Conservation (phyloP, 176 grass and related monocot species). For the Phoenix roebelenii region DNA sequence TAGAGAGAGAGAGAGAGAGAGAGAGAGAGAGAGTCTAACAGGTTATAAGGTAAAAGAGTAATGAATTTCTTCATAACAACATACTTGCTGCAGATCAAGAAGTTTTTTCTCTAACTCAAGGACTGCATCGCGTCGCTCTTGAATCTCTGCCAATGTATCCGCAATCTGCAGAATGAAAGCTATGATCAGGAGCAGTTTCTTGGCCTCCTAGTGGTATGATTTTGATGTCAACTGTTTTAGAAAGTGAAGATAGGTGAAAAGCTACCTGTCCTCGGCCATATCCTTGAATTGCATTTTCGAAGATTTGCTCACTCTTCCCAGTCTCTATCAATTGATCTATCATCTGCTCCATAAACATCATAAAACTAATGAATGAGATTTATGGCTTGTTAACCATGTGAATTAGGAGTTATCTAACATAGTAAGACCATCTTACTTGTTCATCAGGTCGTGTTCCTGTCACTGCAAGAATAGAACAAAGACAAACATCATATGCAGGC, state of each 20-base stretch:
- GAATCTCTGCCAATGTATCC: slow-evolving; percentile 41
- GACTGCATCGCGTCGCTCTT: slow-evolving; percentile 33
- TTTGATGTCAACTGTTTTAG: too few relatives aligned
- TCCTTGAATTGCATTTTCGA: slow-evolving; percentile 31
- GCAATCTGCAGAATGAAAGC: slow-evolving; percentile 16
- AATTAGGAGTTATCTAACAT: too few relatives aligned
- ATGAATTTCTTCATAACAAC: neutral
- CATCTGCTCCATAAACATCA: slow-evolving; percentile 16
- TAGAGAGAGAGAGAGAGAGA: too few relatives aligned
- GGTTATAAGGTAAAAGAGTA: too few relatives aligned
- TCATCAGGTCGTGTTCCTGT: slow-evolving; percentile 36
- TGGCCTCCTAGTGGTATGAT: too few relatives aligned
- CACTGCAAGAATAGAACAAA: slow-evolving; percentile 26
- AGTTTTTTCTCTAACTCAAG: slow-evolving; percentile 42
- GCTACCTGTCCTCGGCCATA: slow-evolving; percentile 33
- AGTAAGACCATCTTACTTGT: slow-evolving; percentile 11
- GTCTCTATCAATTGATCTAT: slow-evolving; percentile 44
- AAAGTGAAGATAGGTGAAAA: neutral
- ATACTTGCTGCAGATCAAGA: slow-evolving; percentile 34
- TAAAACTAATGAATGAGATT: too few relatives aligned
- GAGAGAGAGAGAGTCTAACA: too few relatives aligned
- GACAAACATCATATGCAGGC: neutral
- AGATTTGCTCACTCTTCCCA: slow-evolving; percentile 40
- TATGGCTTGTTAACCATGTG: too few relatives aligned
- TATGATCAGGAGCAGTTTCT: too few relatives aligned